Conservation (phyloP, 2,329 filamentous ascomycete species). For the Cucurbitaria berberidis region DNA sequence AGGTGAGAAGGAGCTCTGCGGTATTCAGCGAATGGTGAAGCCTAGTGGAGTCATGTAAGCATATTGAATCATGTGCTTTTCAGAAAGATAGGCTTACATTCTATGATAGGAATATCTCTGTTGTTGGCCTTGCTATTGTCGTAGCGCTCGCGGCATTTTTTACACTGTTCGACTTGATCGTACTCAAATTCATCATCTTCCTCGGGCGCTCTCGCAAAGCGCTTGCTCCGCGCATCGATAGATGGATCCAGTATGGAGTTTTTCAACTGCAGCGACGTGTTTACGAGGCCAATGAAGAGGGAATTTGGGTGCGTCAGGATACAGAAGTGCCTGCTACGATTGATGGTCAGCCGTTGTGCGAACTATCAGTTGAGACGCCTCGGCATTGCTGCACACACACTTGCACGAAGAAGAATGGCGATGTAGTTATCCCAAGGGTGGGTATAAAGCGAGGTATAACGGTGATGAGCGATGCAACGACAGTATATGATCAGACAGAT, state of each 20-base stretch:
- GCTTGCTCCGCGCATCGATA: slow-evolving; percentile 27
- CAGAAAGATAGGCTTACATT: neutral
- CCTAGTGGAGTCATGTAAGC: slow-evolving; percentile 27
- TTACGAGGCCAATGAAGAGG: slow-evolving; percentile 18
- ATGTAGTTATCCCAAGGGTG: slow-evolving; percentile 2
- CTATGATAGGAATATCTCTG: slow-evolving; percentile 26
- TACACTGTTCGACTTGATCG: slow-evolving; percentile 14
- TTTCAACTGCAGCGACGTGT: slow-evolving; percentile 35
- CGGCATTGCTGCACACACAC: slow-evolving; percentile 5
- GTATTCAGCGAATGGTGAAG: slow-evolving; percentile 21
- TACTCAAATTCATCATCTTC: slow-evolving; percentile 27
- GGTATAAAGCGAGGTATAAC: slow-evolving; percentile 5
- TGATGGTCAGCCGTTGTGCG: slow-evolving; percentile 8
- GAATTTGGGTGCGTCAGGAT: slow-evolving; percentile 3
- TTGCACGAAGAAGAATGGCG: slow-evolving; percentile 2
- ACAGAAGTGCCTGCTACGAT: slow-evolving; percentile 7
- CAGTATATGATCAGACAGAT: neutral
- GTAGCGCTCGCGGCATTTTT: slow-evolving; percentile 16
- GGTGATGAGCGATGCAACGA: slow-evolving; percentile 6
- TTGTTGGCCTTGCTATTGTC: slow-evolving; percentile 28
- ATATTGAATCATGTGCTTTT: neutral
- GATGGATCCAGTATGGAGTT: slow-evolving; percentile 37
- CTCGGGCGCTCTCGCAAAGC: slow-evolving; percentile 16
- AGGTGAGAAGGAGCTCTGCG: slow-evolving; percentile 22
- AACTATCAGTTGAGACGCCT: slow-evolving; percentile 1